These are phyloP conservation scores for Mycena rosella DNA, from an alignment of 768 basidiomycete genomes.

Conservation along the genomic window DNA sequence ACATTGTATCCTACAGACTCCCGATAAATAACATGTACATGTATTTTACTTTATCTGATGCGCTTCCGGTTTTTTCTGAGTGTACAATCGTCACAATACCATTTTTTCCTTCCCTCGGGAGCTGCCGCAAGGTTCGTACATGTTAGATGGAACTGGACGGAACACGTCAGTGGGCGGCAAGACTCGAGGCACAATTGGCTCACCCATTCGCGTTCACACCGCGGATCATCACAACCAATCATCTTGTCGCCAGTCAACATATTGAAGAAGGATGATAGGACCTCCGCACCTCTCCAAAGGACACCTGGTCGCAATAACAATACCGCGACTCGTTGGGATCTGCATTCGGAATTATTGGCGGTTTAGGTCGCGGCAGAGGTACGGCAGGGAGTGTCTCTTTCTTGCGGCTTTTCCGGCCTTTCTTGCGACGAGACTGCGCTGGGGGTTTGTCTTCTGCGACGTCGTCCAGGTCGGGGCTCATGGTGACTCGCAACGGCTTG, in stretches of 20 bases:
- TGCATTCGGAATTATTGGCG: slow-evolving; percentile 35
- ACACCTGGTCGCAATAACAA: slow-evolving; percentile 86
- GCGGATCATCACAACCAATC: slow-evolving; percentile 85
- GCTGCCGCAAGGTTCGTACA: slow-evolving; percentile 73
- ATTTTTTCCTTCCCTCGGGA: slow-evolving; percentile 68
- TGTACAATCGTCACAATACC: slow-evolving; percentile 80
- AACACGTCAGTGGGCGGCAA: slow-evolving; percentile 7
- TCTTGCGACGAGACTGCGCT: slow-evolving; percentile 39
- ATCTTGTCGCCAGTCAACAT: slow-evolving; percentile 61
- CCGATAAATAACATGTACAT: slow-evolving; percentile 1
- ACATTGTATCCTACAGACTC: background rate
- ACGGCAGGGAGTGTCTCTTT: slow-evolving; percentile 16
- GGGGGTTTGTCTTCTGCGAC: slow-evolving; percentile 27
- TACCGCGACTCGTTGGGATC: slow-evolving; percentile 72
- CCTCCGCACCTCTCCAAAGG: slow-evolving; percentile 80
- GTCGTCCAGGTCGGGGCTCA: slow-evolving; percentile 55
- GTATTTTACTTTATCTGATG: slow-evolving; percentile 40
- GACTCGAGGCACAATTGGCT: slow-evolving; percentile 45
- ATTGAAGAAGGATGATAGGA: slow-evolving; percentile 29
- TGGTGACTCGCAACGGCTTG: slow-evolving; percentile 56
- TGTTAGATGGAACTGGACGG: slow-evolving; percentile 81
- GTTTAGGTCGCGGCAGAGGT: slow-evolving; percentile 41
- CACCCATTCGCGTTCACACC: slow-evolving; percentile 88
- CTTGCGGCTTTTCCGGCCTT: slow-evolving; percentile 41
- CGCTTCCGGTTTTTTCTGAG: slow-evolving; percentile 50